Base-by-base conservation (phyloP, 805 yeast species). In the Zygoascus bituminiphila region DNA sequence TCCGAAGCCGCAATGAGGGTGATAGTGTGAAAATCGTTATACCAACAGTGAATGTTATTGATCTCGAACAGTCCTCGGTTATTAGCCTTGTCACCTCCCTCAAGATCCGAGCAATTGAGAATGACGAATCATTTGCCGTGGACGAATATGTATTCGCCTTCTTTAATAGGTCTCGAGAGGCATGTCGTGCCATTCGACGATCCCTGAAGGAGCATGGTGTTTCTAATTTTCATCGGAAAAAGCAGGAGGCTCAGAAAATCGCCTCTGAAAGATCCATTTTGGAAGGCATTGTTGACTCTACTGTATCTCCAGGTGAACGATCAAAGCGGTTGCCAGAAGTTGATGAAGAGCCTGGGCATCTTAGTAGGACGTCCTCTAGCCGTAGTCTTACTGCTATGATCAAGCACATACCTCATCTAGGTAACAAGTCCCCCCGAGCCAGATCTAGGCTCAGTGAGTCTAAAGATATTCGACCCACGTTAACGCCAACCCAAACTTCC, bases 21-120 rank as follows among this genome's bases (percentile, higher is more conserved):
- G 82, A 82, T 55, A 81, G 82, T 51, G 93, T 87, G 12, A 76
- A 84, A 19, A 70, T 89, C 17, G 84, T 84, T 56, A 77, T 91
- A 3, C 97, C 97, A 0, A 58, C 84, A 22, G 75, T 71, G 31
- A 83, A 82, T 57, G 68, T 91, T 12, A 59, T 83, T 7, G 84
- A 82, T 57, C 61, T 81, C 22, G 83, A 78, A 42, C 73, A 77
- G 44, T 74, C 76, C 19, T 61, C 74, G 24, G 74, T 84, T 4
- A 69, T 82, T 37, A 81, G 81, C 14, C 48, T 67, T 42, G 78
- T 83, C 1, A 73, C 75, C 22, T 78, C 81, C 14, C 62, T 86
- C 31, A 68, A 78, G 42, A 57, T 87, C n/a, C 75, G 78, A 46
- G 86, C 82, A 2, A 62, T 80, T 41, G 86, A 81, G 54, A 72